Evolutionary conservation across 1,284 basidiomycete species (phyloP).

Genomic region (Rugosomyces carneus): DNA sequence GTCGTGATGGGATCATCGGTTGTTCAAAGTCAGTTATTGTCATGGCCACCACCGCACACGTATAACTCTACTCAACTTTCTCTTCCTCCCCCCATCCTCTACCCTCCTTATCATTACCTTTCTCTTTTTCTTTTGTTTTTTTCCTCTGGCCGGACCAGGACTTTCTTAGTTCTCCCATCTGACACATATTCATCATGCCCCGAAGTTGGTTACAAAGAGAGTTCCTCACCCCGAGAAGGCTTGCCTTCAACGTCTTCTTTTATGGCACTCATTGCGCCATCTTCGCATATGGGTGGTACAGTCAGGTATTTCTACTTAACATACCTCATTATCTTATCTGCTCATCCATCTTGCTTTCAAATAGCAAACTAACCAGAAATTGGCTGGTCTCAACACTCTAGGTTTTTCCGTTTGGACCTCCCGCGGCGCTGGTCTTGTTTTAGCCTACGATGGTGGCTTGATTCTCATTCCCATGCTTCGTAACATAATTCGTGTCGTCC

Average conservation of each 20-base stretch:
- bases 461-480: slow-evolving; percentile 84
- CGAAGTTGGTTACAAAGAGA: slow-evolving; percentile 69
- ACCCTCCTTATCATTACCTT: slow-evolving; percentile 22
- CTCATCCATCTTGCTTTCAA: slow-evolving; percentile 3
- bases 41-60: slow-evolving; percentile 26
- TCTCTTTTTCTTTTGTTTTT: slow-evolving; percentile 23
- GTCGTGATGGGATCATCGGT: slow-evolving; percentile 11
- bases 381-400: slow-evolving; percentile 71
- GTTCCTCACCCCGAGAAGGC: slow-evolving; percentile 54
- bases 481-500: slow-evolving; percentile 74
- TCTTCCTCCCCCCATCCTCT: slow-evolving; percentile 19
- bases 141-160: slow-evolving; percentile 47
- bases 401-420: slow-evolving; percentile 81
- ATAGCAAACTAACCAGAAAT: slow-evolving; percentile 55
- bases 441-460: slow-evolving; percentile 77
- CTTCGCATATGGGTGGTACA: slow-evolving; percentile 77
- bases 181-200: slow-evolving; percentile 36
- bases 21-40: slow-evolving; percentile 20
- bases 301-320: slow-evolving; percentile 49
- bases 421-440: slow-evolving; percentile 80
- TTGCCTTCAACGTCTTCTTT: slow-evolving; percentile 71
- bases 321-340: slow-evolving; percentile 1
- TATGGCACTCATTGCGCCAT: slow-evolving; percentile 66
- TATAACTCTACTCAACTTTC: slow-evolving; percentile 16
- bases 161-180: slow-evolving; percentile 13